Evolutionary conservation across 176 grass and related monocot genomes (phyloP), one percentile per base, ranked within the genome.

Genomic region (Panicum miliaceum): DNA sequence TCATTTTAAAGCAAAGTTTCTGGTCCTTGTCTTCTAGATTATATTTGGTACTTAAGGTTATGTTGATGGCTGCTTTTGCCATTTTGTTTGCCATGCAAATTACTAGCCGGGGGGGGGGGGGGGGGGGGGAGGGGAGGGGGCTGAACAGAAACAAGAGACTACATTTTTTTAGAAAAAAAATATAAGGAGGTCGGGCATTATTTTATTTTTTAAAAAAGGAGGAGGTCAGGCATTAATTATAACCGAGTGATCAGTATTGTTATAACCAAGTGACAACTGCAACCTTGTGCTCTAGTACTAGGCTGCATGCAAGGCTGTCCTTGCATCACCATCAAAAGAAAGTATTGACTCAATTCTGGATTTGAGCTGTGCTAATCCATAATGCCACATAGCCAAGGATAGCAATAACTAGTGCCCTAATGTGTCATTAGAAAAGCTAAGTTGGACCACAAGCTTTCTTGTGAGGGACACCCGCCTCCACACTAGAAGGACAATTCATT

Each of bases 381-480:
- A 15, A 35, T 66, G 26, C 72, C 53, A 34, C 52, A 68, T 14
- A 51, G 19, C 19, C 62, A 38, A 32, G 52, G 67, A 38, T 50
- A 67, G 34, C 12, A 80, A 37, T 32, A 75, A 80, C 34, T 53
- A 77, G 16, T 8, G 23, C 8, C 34, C 25, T 62, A 77, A 46
- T 47, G 5, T 14, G 67, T 81, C 46, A 62, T 85, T 32, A 84
- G 25, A 73, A 45, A 79, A 74, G 57, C 45, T 54, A 84, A 71
- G 78, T 22, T 68, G 60, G 78, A 68, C 38, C 20, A 34, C 47
- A 14, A 14, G 37, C 62, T 57, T 15, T 68, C 61, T 8, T 77
- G 42, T 56, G 52, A 71, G 38, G 64, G 64, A 71, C 64, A 90
- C 45, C 71, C 71, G 43, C 19, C 19, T 81, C 64, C 64, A 45